phyloP scores from a whole-genome alignment of 2,329 filamentous ascomycete genomes.

The Colletotrichum spinosum region DNA sequence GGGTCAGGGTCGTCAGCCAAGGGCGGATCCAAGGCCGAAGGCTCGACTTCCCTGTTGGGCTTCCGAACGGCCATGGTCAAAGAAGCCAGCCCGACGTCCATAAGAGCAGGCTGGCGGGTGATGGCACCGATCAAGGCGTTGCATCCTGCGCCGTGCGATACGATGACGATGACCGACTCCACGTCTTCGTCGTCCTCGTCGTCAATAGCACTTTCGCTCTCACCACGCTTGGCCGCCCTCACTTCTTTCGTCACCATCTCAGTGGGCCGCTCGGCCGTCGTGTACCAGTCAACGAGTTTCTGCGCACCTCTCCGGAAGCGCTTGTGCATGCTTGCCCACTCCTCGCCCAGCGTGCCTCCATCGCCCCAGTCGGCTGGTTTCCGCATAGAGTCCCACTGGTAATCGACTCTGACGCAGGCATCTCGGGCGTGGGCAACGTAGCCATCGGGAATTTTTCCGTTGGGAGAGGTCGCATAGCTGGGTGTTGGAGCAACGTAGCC shows the following conservation, averaged over 20 bases:
- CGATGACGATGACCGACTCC: constrained; percentile 85
- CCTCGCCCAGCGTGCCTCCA: constrained; percentile 89
- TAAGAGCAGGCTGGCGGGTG: constrained; percentile 89
- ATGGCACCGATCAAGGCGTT: constrained; percentile 95
- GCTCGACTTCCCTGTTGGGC: constrained; percentile 50
- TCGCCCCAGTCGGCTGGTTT: constrained; percentile 84
- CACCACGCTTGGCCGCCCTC: constrained; percentile 47
- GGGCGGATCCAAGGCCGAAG: constrained; percentile 40
- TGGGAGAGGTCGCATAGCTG: constrained; percentile 83
- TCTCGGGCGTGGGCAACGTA: constrained; percentile 93
- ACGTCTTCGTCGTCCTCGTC: constrained; percentile 71
- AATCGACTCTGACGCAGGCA: constrained; percentile 87
- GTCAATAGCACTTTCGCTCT: constrained; percentile 45
- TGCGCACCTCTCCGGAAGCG: constrained; percentile 85
- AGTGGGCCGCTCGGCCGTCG: constrained; percentile 62
- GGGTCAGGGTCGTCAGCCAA: constrained; percentile 39
- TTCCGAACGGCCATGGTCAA: constrained; percentile 87
- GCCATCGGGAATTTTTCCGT: constrained; percentile 85
- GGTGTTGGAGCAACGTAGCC: constrained; percentile 83
- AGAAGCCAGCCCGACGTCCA: constrained; percentile 91
- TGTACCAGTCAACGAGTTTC: constrained; percentile 87
- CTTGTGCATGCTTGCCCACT: constrained; percentile 96
- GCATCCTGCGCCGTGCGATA: constrained; percentile 95
- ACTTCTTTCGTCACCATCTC: constrained; percentile 62
- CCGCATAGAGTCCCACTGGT: constrained; percentile 94